phyloP scores from a whole-genome alignment of 257 asterid species.

The Scutellaria minor region DNA sequence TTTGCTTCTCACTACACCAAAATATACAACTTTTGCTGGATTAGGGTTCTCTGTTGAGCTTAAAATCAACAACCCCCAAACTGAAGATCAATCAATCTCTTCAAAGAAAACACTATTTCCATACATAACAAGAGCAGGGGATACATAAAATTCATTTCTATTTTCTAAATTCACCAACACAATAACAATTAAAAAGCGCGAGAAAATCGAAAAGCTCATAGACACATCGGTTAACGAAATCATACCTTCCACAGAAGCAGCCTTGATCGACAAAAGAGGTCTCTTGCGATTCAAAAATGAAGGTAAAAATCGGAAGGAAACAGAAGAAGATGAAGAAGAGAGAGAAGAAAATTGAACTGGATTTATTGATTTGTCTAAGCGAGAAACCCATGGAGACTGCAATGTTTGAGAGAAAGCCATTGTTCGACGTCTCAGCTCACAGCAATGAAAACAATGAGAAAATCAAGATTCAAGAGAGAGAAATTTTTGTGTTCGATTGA shows the following conservation, averaged over 20 bases:
- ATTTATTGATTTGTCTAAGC: conserved; percentile 32
- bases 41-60: too few species aligned
- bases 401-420: conserved; percentile 58
- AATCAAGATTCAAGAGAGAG: neutral
- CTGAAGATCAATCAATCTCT: neutral
- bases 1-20: conserved; percentile 22
- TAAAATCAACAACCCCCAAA: neutral
- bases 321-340: conserved; percentile 34
- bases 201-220: neutral
- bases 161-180: neutral
- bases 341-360: conserved; percentile 28
- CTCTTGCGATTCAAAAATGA: conserved; percentile 44
- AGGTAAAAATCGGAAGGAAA: conserved; percentile 52
- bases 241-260: conserved; percentile 67
- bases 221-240: neutral
- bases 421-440: conserved; percentile 6
- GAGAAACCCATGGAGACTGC: conserved; percentile 35
- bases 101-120: neutral
- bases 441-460: neutral
- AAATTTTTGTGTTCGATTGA: neutral
- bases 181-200: neutral
- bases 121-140: neutral
- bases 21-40: neutral
- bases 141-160: neutral
- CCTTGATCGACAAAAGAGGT: conserved; percentile 49